Conservation (phyloP, 2,329 filamentous ascomycete species). For the Ophiocordyceps australis region DNA sequence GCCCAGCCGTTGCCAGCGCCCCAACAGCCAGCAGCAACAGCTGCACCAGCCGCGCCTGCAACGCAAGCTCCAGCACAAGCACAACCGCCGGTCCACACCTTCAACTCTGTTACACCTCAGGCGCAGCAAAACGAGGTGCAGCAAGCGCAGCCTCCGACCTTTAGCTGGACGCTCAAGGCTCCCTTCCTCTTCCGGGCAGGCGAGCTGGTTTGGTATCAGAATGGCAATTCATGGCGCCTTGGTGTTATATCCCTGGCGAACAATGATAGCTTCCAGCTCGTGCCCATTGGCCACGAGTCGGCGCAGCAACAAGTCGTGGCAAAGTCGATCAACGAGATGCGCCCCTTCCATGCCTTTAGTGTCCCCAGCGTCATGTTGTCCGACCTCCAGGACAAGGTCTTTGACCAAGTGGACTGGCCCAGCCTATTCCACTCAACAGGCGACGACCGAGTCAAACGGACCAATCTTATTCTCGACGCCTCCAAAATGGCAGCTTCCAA, state of each 20-base stretch:
- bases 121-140: conserved; percentile 5
- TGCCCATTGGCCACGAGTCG: conserved; percentile 20
- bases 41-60: conserved; percentile 1
- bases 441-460: conserved; percentile 17
- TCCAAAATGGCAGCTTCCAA: conserved; percentile 31
- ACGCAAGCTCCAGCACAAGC: conserved; percentile 1
- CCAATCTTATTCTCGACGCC: conserved; percentile 25
- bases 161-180: conserved; percentile 14
- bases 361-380: conserved; percentile 23
- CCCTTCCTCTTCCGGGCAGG: conserved; percentile 24
- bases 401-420: conserved; percentile 25
- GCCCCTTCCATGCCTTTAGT: conserved; percentile 32
- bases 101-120: background rate
- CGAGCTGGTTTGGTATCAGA: conserved; percentile 32
- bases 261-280: conserved; percentile 15
- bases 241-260: conserved; percentile 20
- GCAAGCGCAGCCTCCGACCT: conserved; percentile 4
- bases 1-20: background rate
- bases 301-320: conserved; percentile 18
- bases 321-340: conserved; percentile 21
- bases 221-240: conserved; percentile 26
- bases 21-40: conserved; percentile 1
- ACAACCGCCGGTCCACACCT: conserved; percentile 1
- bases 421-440: conserved; percentile 13
- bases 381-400: conserved; percentile 18